Evolutionary conservation across 2,329 filamentous ascomycete species (phyloP).

Genomic region (Penicillium sclerotigenum): DNA sequence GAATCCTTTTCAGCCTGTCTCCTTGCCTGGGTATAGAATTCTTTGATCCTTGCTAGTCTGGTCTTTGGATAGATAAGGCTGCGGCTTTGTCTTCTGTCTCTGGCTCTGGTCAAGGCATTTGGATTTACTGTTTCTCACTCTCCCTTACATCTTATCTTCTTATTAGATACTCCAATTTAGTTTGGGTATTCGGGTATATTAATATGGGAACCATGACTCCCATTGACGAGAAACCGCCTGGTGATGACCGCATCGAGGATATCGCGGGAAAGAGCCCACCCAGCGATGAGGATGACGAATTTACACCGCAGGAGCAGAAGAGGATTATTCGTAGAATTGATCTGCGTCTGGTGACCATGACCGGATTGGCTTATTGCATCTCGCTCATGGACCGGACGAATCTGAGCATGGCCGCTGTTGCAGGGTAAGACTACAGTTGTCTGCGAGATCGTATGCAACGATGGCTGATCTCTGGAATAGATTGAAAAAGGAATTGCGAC

Average conservation of each 20-base stretch:
- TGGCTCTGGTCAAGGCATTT: background rate
- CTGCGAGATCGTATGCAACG: background rate
- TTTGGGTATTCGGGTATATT: background rate
- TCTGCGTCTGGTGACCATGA: conserved; percentile 58
- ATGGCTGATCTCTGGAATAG: conserved; percentile 14
- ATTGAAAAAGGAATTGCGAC: conserved; percentile 15
- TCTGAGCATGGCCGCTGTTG: conserved; percentile 63
- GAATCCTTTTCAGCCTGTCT: background rate
- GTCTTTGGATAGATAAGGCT: background rate
- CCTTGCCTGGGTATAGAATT: background rate
- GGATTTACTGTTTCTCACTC: background rate
- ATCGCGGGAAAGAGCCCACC: conserved; percentile 3
- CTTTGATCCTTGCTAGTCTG: background rate
- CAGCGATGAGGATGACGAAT: conserved; percentile 16
- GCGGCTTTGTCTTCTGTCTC: background rate
- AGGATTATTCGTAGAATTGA: conserved; percentile 69
- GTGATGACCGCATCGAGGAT: conserved; percentile 19
- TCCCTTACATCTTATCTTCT: background rate
- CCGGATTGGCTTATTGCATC: conserved; percentile 68
- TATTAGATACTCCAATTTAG: background rate
- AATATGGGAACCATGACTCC: background rate
- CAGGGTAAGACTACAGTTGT: conserved; percentile 48
- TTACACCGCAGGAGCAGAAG: conserved; percentile 55
- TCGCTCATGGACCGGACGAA: conserved; percentile 79
- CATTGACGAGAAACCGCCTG: conserved; percentile 16